A percentile compares a stretch with the other conserved stretches of the same genome.
Evolutionary conservation across 2,329 filamentous ascomycete genomes (phyloP).

Genomic region (Botrytis medusae): DNA sequence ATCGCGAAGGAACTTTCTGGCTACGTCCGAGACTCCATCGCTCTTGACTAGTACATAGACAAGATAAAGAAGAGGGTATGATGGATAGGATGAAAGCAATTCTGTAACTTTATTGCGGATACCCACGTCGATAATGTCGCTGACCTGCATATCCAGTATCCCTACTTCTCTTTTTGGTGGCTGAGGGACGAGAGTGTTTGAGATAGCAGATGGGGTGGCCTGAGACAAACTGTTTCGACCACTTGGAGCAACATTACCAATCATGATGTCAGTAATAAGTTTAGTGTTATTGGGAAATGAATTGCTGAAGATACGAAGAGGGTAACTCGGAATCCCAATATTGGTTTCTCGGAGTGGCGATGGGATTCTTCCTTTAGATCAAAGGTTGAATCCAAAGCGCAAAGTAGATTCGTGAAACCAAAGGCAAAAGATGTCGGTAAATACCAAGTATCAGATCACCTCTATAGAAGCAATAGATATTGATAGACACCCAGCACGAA

Average conservation of each 20-base stretch:
- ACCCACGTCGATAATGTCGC: background rate
- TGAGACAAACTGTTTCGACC: background rate
- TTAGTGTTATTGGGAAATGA: background rate
- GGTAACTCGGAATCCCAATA: background rate
- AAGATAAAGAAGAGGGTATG: conserved; percentile 12
- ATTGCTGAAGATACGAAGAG: background rate
- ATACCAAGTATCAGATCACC: background rate
- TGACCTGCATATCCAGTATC: background rate
- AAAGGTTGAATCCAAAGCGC: background rate
- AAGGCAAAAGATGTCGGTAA: background rate
- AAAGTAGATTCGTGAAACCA: background rate
- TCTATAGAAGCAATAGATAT: background rate
- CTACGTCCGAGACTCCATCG: background rate
- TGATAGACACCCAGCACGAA: background rate
- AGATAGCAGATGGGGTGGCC: background rate
- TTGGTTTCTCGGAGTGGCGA: background rate
- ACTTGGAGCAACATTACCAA: background rate
- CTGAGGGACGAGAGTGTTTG: background rate
- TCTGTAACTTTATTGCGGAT: background rate
- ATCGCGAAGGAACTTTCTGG: background rate
- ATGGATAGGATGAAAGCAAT: background rate
- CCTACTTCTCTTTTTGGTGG: background rate
- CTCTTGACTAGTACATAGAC: background rate
- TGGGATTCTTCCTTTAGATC: background rate
- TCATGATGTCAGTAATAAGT: background rate